A percentile compares a stretch with the other conserved stretches of the same genome.
Conservation (phyloP, 2,329 filamentous ascomycete genomes). For the Herpotrichia juniperi region DNA sequence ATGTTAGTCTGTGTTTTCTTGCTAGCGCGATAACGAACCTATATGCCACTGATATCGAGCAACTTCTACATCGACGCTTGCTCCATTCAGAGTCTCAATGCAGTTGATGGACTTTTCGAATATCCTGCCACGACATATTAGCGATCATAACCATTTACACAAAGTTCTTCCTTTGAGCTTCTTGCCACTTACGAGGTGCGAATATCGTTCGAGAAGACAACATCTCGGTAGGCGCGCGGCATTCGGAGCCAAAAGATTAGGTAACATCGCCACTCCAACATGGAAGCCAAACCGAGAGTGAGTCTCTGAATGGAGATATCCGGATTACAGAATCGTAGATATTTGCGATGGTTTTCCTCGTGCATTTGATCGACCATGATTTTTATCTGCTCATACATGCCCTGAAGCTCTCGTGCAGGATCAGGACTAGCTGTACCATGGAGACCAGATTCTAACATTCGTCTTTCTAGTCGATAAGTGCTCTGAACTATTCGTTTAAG, state of each 20-base stretch:
- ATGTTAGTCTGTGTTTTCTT: slow-evolving; percentile 12
- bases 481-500: slow-evolving; percentile 44
- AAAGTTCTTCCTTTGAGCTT: not conserved
- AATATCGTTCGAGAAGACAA: slow-evolving; percentile 42
- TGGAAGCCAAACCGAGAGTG: slow-evolving; percentile 34
- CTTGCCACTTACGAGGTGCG: slow-evolving; percentile 37
- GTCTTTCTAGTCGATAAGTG: slow-evolving; percentile 44
- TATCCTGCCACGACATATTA: slow-evolving; percentile 29
- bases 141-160: not conserved
- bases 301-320: slow-evolving; percentile 40
- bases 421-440: slow-evolving; percentile 41
- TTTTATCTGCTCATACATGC: slow-evolving; percentile 44
- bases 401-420: slow-evolving; percentile 38
- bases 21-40: slow-evolving; percentile 17
- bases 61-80: slow-evolving; percentile 40
- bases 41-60: slow-evolving; percentile 48
- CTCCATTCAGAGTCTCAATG: slow-evolving; percentile 44
- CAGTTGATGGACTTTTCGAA: slow-evolving; percentile 47
- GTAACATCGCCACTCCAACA: slow-evolving; percentile 46
- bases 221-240: slow-evolving; percentile 43
- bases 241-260: slow-evolving; percentile 48
- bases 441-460: slow-evolving; percentile 41
- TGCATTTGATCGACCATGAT: slow-evolving; percentile 43
- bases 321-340: slow-evolving; percentile 36
- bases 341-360: slow-evolving; percentile 39